Evolutionary conservation across 805 yeast species (phyloP).

Genomic region (Candida sithepensis): DNA sequence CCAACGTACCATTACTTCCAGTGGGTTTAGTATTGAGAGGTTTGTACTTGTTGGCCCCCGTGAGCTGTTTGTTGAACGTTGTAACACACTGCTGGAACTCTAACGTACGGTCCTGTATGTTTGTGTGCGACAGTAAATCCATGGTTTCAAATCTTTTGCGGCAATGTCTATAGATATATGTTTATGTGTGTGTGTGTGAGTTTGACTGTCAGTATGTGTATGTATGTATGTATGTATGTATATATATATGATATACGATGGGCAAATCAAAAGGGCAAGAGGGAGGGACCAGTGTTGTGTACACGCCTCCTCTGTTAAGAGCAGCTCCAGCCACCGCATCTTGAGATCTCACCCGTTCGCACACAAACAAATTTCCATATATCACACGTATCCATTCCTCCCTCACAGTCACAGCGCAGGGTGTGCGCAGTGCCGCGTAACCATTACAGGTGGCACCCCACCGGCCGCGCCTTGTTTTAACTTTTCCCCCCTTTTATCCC

Average conservation of each 20-base stretch:
- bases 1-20: not conserved
- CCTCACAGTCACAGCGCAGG: not conserved
- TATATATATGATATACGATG: not conserved
- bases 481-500: too few species aligned
- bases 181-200: too few species aligned
- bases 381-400: not conserved
- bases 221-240: too few species aligned
- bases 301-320: too few species aligned
- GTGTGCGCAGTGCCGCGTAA: not conserved
- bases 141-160: too few species aligned
- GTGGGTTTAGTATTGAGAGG: not conserved
- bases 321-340: not conserved
- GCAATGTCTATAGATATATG: too few species aligned
- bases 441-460: not conserved
- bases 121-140: constrained; percentile 27
- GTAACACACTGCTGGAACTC: constrained; percentile 92
- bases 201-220: too few species aligned
- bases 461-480: too few species aligned
- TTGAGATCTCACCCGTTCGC: not conserved
- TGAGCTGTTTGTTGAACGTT: constrained; percentile 57
- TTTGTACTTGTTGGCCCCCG: not conserved
- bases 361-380: not conserved
- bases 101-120: constrained; percentile 76
- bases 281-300: too few species aligned
- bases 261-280: too few species aligned